Percentiles rank a stretch among this genome's conserved stretches.
These are phyloP conservation scores for Cajanus cajan DNA, from an alignment of 306 rosid species.

Conservation along the genomic window DNA sequence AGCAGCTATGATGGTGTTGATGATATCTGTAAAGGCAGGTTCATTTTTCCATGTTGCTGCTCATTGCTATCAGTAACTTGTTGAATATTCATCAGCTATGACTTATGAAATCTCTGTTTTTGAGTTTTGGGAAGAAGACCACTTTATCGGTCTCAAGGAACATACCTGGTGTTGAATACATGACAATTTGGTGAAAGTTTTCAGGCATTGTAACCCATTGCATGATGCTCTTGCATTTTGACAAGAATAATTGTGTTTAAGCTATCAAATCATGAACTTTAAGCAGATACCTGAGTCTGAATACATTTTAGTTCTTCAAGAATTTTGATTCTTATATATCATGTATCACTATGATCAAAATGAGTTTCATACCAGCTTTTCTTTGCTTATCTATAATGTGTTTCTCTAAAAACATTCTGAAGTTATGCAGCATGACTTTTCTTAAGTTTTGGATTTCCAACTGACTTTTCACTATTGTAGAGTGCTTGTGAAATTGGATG, in stretches of 20 bases:
- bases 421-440: slow-evolving; percentile 17
- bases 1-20: slow-evolving; percentile 71
- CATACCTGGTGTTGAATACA: slow-evolving; percentile 9
- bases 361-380: slow-evolving; percentile 11
- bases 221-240: slow-evolving; percentile 24
- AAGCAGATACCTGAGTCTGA: neutral
- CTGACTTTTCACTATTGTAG: slow-evolving; percentile 45
- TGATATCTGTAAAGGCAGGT: slow-evolving; percentile 73
- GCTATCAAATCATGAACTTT: neutral
- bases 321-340: neutral
- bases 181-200: neutral
- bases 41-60: slow-evolving; percentile 6
- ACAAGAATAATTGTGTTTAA: slow-evolving; percentile 9
- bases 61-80: neutral
- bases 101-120: neutral
- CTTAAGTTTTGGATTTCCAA: neutral
- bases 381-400: neutral
- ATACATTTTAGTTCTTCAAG: slow-evolving; percentile 5
- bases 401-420: neutral
- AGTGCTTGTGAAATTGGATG: slow-evolving; percentile 74
- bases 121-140: neutral
- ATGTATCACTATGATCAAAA: neutral
- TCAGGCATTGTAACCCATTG: neutral
- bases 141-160: slow-evolving; percentile 10
- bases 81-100: slow-evolving; percentile 13